phyloP scores from a whole-genome alignment of 176 grass and related monocot species.

The Metroxylon sagu region DNA sequence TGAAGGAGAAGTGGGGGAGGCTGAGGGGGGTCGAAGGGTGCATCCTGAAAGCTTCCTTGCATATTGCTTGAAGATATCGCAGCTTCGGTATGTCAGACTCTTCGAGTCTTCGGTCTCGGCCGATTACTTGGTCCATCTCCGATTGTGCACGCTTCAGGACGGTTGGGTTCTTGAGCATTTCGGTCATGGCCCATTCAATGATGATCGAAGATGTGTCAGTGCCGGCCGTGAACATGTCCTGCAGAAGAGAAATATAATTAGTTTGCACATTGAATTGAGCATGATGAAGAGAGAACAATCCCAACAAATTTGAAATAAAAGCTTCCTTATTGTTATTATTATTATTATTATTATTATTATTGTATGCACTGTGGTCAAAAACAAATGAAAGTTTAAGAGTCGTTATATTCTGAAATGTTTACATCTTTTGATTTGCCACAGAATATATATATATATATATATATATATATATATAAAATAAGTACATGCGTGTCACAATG shows the following conservation, averaged over 20 bases:
- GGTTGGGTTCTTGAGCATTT: constrained; percentile 50
- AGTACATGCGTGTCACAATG: too few relatives aligned
- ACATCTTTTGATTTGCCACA: too few relatives aligned
- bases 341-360: too few relatives aligned
- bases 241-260: neutral
- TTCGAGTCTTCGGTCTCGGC: constrained; percentile 34
- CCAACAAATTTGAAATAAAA: too few relatives aligned
- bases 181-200: constrained; percentile 73
- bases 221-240: constrained; percentile 91
- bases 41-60: constrained; percentile 65
- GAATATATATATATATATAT: too few relatives aligned
- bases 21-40: constrained; percentile 73
- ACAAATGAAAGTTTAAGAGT: too few relatives aligned
- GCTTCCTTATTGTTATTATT: too few relatives aligned
- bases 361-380: too few relatives aligned
- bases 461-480: too few relatives aligned
- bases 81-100: constrained; percentile 52
- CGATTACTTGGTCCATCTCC: constrained; percentile 57
- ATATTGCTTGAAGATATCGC: constrained; percentile 63
- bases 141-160: constrained; percentile 38
- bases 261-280: too few relatives aligned
- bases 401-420: too few relatives aligned
- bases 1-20: constrained; percentile 71
- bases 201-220: constrained; percentile 88
- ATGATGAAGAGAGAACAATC: too few relatives aligned